phyloP scores from a whole-genome alignment of 352 stramenopile species.

The Pythium aquatile region DNA sequence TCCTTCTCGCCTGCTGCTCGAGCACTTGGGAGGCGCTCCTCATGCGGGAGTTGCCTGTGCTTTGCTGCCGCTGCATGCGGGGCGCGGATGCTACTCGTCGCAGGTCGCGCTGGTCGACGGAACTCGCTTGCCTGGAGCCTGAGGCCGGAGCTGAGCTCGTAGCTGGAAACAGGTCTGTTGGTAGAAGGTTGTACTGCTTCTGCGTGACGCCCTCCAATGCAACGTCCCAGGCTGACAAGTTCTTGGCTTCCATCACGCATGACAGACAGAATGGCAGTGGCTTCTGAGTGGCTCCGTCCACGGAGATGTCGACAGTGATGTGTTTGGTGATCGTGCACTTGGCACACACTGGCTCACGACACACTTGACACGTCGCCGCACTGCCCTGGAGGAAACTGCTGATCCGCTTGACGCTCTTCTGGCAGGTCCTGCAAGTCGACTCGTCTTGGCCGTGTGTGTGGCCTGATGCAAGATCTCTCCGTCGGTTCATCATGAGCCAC shows the following conservation, averaged over 20 bases:
- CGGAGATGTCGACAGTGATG: conserved; percentile 30
- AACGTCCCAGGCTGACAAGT: conserved; percentile 22
- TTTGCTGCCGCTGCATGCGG: conserved; percentile 3
- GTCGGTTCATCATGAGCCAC: conserved; percentile 46
- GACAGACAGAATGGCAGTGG: conserved; percentile 35
- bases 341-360: conserved; percentile 26
- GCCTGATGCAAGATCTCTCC: conserved; percentile 14
- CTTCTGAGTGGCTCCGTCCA: conserved; percentile 20
- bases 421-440: conserved; percentile 30
- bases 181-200: conserved; percentile 15
- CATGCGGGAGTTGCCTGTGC: conserved; percentile 8
- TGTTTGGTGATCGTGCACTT: conserved; percentile 44
- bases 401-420: conserved; percentile 28
- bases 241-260: conserved; percentile 32
- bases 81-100: conserved; percentile 8
- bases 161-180: conserved; percentile 3
- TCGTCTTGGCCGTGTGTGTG: conserved; percentile 11
- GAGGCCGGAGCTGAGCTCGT: neutral
- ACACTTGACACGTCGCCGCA: conserved; percentile 20
- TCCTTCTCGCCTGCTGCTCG: neutral
- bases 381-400: conserved; percentile 26
- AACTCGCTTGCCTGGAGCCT: neutral
- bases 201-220: conserved; percentile 16
- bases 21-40: conserved; percentile 7
- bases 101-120: neutral